Percentiles rank a stretch among this genome's conserved stretches.
phyloP scores from a whole-genome alignment of 2,329 filamentous ascomycete genomes.

The Phyllosticta paracitricarpa region DNA sequence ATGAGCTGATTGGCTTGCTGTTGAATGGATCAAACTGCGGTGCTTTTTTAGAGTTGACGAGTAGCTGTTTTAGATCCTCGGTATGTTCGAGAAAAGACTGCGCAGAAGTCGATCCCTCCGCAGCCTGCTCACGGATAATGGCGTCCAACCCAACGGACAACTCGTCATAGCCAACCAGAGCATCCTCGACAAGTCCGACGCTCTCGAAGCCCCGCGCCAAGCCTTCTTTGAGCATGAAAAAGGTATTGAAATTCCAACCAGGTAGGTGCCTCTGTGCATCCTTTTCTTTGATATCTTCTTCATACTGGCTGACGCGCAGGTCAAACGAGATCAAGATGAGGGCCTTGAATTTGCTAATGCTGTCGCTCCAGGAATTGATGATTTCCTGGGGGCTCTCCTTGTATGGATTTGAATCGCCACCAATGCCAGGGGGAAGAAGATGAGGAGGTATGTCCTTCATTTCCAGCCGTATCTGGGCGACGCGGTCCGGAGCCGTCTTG shows the following conservation, averaged over 20 bases:
- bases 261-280: slow-evolving; percentile 78
- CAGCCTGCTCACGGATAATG: slow-evolving; percentile 64
- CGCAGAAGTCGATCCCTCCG: slow-evolving; percentile 52
- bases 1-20: slow-evolving; percentile 28
- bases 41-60: slow-evolving; percentile 8
- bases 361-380: slow-evolving; percentile 71
- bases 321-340: slow-evolving; percentile 87
- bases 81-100: slow-evolving; percentile 66
- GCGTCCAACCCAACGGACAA: slow-evolving; percentile 78
- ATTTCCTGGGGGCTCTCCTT: slow-evolving; percentile 67
- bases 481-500: slow-evolving; percentile 64
- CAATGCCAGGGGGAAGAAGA: slow-evolving; percentile 31
- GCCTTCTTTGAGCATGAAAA: slow-evolving; percentile 95
- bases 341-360: slow-evolving; percentile 77
- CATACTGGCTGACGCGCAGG: slow-evolving; percentile 81
- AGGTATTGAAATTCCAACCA: slow-evolving; percentile 99
- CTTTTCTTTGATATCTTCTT: slow-evolving; percentile 93
- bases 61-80: slow-evolving; percentile 55
- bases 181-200: slow-evolving; percentile 91
- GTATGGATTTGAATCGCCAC: slow-evolving; percentile 37
- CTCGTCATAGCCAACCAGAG: slow-evolving; percentile 89
- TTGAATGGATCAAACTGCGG: slow-evolving; percentile 3
- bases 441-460: slow-evolving; percentile 38
- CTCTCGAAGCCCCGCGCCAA: slow-evolving; percentile 90
- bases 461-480: slow-evolving; percentile 73